phyloP scores from a whole-genome alignment of 805 yeast genomes.

The Zygoascus flipseniorum region DNA sequence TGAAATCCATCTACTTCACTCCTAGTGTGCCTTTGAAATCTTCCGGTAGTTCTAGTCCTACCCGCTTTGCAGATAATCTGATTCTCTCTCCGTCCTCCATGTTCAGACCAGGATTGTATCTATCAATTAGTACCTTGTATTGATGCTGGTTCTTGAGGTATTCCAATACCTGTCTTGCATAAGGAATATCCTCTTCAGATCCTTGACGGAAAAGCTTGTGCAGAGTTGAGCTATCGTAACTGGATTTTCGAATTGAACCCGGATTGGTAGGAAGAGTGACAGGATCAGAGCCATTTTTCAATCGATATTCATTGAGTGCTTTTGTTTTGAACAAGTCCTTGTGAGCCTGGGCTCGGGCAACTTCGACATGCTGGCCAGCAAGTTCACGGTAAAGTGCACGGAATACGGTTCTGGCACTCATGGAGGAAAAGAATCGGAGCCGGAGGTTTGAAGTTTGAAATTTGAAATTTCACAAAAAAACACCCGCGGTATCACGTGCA shows the following conservation, averaged over 20 bases:
- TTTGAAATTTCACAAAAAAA: no score
- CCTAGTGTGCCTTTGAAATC: slow-evolving; percentile 1
- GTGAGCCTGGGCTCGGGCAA: slow-evolving; percentile 14
- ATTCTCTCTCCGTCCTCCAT: slow-evolving; percentile 74
- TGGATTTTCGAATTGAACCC: background rate
- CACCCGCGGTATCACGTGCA: background rate
- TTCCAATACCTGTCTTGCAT: slow-evolving; percentile 49
- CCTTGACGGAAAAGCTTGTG: slow-evolving; percentile 5
- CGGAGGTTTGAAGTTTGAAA: no score
- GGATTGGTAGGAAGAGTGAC: background rate
- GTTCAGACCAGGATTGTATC: slow-evolving; percentile 79
- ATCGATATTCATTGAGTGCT: slow-evolving; percentile 8
- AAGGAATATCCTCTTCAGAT: slow-evolving; percentile 22
- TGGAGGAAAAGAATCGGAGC: no score
- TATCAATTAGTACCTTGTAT: slow-evolving; percentile 68
- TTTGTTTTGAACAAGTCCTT: slow-evolving; percentile 5
- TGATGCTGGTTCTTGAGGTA: slow-evolving; percentile 66
- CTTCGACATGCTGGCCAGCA: slow-evolving; percentile 16
- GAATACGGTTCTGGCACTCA: slow-evolving; percentile 10
- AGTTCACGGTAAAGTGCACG: slow-evolving; percentile 22
- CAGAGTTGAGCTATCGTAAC: background rate
- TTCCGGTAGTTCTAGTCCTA: slow-evolving; percentile 69
- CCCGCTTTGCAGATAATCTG: slow-evolving; percentile 71
- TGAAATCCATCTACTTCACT: background rate
- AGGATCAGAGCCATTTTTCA: slow-evolving; percentile 1